These are phyloP conservation scores for Neohortaea acidophila DNA, from an alignment of 495 filamentous ascomycete genomes.

Conservation along the genomic window DNA sequence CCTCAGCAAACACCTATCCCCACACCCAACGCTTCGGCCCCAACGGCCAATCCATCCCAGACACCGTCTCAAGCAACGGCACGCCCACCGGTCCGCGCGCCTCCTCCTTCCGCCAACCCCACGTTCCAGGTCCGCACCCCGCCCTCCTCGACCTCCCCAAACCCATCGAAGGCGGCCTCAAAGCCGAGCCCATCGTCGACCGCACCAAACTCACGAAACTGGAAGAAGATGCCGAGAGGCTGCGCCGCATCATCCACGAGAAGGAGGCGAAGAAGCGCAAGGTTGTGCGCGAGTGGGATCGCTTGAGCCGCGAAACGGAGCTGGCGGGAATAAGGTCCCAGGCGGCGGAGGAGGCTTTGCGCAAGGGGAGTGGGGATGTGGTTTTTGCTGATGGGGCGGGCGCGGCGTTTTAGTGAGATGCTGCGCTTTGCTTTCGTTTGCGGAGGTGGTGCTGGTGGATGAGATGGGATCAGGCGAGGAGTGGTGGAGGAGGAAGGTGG, in stretches of 20 bases:
- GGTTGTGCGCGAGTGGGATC: slow-evolving; percentile 44
- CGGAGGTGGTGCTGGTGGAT: too few relatives aligned
- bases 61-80: background rate
- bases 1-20: slow-evolving; percentile 34
- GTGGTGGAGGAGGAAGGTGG: too few relatives aligned
- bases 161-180: slow-evolving; percentile 41
- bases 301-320: slow-evolving; percentile 41
- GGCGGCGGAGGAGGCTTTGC: slow-evolving; percentile 44
- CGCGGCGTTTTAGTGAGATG: slow-evolving; percentile 21
- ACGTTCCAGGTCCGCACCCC: slow-evolving; percentile 15
- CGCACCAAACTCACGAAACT: slow-evolving; percentile 25
- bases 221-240: slow-evolving; percentile 39
- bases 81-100: slow-evolving; percentile 10
- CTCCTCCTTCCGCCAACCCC: background rate
- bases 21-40: slow-evolving; percentile 34
- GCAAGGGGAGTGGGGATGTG: slow-evolving; percentile 40
- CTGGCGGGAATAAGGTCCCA: slow-evolving; percentile 45
- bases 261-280: slow-evolving; percentile 38
- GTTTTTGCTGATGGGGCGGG: slow-evolving; percentile 18
- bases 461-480: too few relatives aligned
- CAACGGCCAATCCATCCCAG: slow-evolving; percentile 14
- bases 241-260: slow-evolving; percentile 40
- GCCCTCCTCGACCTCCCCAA: slow-evolving; percentile 38
- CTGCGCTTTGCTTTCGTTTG: too few relatives aligned
- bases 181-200: slow-evolving; percentile 28